Evolutionary conservation across 2,329 filamentous ascomycete species (phyloP), one percentile per base, ranked within the genome.

Genomic region (Penicillium sp.): DNA sequence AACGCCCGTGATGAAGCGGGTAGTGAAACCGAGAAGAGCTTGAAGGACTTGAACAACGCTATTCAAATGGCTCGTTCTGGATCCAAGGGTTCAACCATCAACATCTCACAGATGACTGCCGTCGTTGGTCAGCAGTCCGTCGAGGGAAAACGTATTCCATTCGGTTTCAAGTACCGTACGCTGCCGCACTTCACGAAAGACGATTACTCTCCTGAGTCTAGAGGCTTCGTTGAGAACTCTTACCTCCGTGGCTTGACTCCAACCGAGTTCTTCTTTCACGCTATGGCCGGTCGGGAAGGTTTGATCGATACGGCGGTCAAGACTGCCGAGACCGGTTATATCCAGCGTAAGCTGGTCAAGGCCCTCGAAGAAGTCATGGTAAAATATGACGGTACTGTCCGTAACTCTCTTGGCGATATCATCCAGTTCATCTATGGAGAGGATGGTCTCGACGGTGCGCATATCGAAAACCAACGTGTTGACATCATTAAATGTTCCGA

Each of bases 271-370:
- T 99, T 97, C 83, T 99, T 99, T 86, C 95, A 99, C 86, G 95
- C 95, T 75, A 99, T 99, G 95, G 95, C 95, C 84, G 95, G 95
- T 92, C 89, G 95, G 83, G 95, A 99, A 81, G 95, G 95, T 96
- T 85, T 99, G 59, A 99, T 99, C 71, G 95, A 99, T 85, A 99
- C 95, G 56, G 95, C 95, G 68, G 96, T 99, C 81, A 99, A 99
- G 86, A 99, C 95, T 67, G 95, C 95, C 21, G 96, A 99, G 79
- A 99, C 96, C 61, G 95, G 95, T 81, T 99, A 99, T 78, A 99
- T 99, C 68, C 96, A 99, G 80, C 92, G 95, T 81, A 93, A 96
- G 84, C 86, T 99, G 50, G 95, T 99, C 73, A 99, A 99, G 81
- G 96, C 96, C 11, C 86, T 99, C 3, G 95, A 99, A 84, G 95